Evolutionary conservation across 75 land plant species (phyloP).

Genomic region (Pinus albicaulis): DNA sequence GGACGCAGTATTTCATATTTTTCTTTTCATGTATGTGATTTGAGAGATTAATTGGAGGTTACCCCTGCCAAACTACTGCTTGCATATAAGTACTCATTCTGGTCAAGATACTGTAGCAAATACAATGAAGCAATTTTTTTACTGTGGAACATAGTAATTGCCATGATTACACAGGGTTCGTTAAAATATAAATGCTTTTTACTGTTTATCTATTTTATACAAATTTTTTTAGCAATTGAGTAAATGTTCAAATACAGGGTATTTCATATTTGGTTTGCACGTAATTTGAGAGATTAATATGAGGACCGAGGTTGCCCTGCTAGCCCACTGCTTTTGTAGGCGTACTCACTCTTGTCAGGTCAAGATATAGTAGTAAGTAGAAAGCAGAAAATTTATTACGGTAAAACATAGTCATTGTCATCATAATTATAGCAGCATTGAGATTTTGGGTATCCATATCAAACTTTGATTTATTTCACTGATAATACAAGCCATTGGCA

Average conservation of each 20-base stretch:
- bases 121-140: background rate
- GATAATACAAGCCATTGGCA: background rate
- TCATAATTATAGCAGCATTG: background rate
- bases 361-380: background rate
- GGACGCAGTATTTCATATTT: background rate
- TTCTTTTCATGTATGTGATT: background rate
- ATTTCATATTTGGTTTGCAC: background rate
- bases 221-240: no score
- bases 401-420: background rate
- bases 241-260: background rate
- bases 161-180: background rate
- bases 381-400: background rate
- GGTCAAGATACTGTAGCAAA: background rate
- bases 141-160: background rate
- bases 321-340: background rate
- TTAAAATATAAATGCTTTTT: no score
- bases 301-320: background rate
- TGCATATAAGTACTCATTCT: background rate
- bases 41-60: slow-evolving; percentile 1
- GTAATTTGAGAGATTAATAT: background rate
- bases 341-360: background rate
- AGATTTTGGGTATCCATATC: background rate
- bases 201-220: no score
- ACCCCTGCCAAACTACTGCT: background rate
- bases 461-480: background rate